A percentile compares a stretch with the other conserved stretches of the same genome.
Conservation (phyloP, 768 basidiomycete genomes). For the Termitomyces sp. region DNA sequence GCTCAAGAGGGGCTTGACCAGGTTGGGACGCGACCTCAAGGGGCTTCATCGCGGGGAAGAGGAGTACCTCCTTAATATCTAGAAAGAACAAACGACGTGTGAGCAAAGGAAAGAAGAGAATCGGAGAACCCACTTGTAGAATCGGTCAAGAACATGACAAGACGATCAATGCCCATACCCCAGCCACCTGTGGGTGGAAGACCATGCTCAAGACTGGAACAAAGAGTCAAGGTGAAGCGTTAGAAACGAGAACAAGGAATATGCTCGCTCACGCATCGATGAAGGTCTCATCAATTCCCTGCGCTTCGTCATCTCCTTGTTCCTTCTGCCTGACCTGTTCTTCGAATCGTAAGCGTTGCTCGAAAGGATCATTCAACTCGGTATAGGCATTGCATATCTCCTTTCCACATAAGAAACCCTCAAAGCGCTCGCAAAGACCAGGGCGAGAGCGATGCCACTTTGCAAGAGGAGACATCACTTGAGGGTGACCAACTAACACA, state of each 20-base stretch:
- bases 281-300: slow-evolving; percentile 94
- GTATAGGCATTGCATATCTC: slow-evolving; percentile 99
- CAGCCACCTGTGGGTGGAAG: slow-evolving; percentile 97
- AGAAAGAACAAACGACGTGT: slow-evolving; percentile 1
- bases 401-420: slow-evolving; percentile 97
- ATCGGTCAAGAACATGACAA: slow-evolving; percentile 98
- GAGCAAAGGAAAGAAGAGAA: not conserved
- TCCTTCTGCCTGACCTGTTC: slow-evolving; percentile 95
- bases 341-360: slow-evolving; percentile 93
- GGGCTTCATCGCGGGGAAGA: slow-evolving; percentile 98
- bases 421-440: slow-evolving; percentile 97
- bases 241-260: not conserved
- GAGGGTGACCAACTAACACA: slow-evolving; percentile 85
- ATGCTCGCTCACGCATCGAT: slow-evolving; percentile 83
- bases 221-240: slow-evolving; percentile 7
- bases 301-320: slow-evolving; percentile 96
- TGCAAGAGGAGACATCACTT: slow-evolving; percentile 99
- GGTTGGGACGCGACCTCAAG: slow-evolving; percentile 36
- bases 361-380: slow-evolving; percentile 98
- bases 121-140: slow-evolving; percentile 66
- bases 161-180: slow-evolving; percentile 93
- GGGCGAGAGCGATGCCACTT: slow-evolving; percentile 98
- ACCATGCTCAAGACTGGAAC: slow-evolving; percentile 84
- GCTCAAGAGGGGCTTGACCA: slow-evolving; percentile 18
- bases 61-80: slow-evolving; percentile 96